phyloP scores from a whole-genome alignment of 2,329 filamentous ascomycete genomes.

The Fusarium anguioides region DNA sequence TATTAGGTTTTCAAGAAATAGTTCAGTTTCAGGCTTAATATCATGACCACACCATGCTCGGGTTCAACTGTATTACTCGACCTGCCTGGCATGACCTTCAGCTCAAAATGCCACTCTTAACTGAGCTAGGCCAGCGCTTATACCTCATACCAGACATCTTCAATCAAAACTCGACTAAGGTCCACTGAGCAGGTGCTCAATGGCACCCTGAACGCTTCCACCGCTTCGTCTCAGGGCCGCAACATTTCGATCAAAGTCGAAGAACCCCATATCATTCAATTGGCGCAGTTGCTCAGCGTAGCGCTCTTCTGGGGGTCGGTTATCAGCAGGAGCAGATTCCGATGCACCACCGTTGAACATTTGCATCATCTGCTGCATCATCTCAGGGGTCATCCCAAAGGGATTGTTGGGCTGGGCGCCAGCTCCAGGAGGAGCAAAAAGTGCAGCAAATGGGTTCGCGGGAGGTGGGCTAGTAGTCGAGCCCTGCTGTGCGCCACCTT shows the following conservation, averaged over 20 bases:
- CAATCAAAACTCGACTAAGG: constrained; percentile 24
- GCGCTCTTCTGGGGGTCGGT: constrained; percentile 89
- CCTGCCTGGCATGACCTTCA: constrained; percentile 17
- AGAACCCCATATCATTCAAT: constrained; percentile 99
- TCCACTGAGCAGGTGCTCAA: constrained; percentile 74
- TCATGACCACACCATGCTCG: constrained; percentile 40
- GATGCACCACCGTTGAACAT: constrained; percentile 55
- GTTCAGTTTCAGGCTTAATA: constrained; percentile 37
- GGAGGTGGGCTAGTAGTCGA: constrained; percentile 53
- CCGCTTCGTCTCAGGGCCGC: constrained; percentile 87
- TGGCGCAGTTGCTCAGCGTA: constrained; percentile 92
- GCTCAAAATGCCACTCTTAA: constrained; percentile 15
- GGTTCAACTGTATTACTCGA: constrained; percentile 36
- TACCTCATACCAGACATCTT: not conserved
- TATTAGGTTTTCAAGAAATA: constrained; percentile 2
- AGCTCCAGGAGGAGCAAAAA: constrained; percentile 61
- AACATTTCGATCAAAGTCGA: constrained; percentile 93
- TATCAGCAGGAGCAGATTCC: constrained; percentile 74
- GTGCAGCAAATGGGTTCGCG: constrained; percentile 74
- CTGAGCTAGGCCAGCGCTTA: constrained; percentile 6
- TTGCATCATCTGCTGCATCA: constrained; percentile 65
- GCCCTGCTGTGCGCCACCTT: constrained; percentile 35
- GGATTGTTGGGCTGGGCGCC: constrained; percentile 52
- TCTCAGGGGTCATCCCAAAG: constrained; percentile 65
- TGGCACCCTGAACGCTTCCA: constrained; percentile 92